Base-by-base conservation (phyloP, 78 protist genomes). In the Dictyostelium firmibasis region DNA sequence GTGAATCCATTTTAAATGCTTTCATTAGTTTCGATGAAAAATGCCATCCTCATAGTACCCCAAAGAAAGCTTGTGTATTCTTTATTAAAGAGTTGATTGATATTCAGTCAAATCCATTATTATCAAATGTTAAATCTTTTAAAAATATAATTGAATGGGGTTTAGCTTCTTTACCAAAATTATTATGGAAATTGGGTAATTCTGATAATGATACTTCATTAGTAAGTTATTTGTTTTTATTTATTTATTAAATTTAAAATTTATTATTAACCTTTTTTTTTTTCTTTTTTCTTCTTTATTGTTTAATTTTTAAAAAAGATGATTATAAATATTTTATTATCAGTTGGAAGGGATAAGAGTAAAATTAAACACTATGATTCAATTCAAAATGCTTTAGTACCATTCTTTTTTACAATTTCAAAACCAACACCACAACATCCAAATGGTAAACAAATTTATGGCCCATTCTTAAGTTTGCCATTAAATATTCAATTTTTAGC, bases 131-230 rank as follows among this genome's bases (percentile, higher is more conserved):
- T n/a, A 78, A 81, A 41, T 31, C 87, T 31, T 76, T 89, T n/a
- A 89, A 89, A 60, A 50, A 89, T 38, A 77, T 89, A 18, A 60
- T 89, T 44, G 88, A 78, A 44, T 89, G 94, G 94, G 94, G 94
- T 33, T n/a, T 89, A 50, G 3, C 81, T 29, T 81, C 87, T 20
- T 57, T 89, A 43, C 94, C 94, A 29, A 89, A 89, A 67, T 33
- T 89, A 41, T 38, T 89, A 27, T 89, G 94, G 94, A 78, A 43
- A 38, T 29, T 89, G 1, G 86, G 87, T 41, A 81, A 35, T 69
- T 50, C 86, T 10, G 94, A 89, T 81, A 47, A 53, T 4, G 78
- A 78, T 33, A 81, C 94, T 2, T 31, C 88, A 33, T 35, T 89
- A 10, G 84, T 78, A 78, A 44, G 50, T 31, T 11, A 10, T 50